These are phyloP conservation scores for Ogataea pignaliae DNA, from an alignment of 805 yeast species.

Conservation along the genomic window DNA sequence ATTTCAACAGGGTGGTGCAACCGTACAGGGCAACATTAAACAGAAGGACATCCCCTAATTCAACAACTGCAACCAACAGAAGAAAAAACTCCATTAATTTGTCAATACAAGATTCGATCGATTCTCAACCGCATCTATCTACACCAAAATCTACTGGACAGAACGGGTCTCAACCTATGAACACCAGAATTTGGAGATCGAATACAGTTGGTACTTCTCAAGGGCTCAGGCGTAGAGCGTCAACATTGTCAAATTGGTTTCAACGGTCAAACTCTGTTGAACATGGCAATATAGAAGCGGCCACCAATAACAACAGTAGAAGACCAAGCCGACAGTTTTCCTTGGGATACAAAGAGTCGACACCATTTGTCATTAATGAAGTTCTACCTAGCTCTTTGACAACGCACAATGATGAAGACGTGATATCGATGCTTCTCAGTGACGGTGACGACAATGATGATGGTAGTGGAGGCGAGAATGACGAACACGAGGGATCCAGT, in stretches of 20 bases:
- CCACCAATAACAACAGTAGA: not conserved
- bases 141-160: too few species aligned
- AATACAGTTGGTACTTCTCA: not conserved
- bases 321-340: constrained; percentile 13
- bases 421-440: constrained; percentile 8
- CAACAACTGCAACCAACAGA: not conserved
- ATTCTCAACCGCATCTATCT: too few species aligned
- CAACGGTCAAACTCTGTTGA: constrained; percentile 8
- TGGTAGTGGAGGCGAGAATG: constrained; percentile 1
- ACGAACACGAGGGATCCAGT: not conserved
- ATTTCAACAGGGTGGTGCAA: too few species aligned
- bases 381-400: constrained; percentile 9
- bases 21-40: too few species aligned
- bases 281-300: not conserved
- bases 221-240: constrained; percentile 1
- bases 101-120: too few species aligned
- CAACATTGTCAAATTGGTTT: constrained; percentile 9
- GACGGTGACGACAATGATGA: constrained; percentile 5
- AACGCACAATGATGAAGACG: constrained; percentile 11
- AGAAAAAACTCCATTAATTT: not conserved
- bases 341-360: not conserved
- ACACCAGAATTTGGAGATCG: too few species aligned
- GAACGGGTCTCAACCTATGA: too few species aligned
- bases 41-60: too few species aligned
- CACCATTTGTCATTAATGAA: constrained; percentile 12